Evolutionary conservation across 768 basidiomycete genomes (phyloP).

Genomic region (Stropharia rugosoannulata): DNA sequence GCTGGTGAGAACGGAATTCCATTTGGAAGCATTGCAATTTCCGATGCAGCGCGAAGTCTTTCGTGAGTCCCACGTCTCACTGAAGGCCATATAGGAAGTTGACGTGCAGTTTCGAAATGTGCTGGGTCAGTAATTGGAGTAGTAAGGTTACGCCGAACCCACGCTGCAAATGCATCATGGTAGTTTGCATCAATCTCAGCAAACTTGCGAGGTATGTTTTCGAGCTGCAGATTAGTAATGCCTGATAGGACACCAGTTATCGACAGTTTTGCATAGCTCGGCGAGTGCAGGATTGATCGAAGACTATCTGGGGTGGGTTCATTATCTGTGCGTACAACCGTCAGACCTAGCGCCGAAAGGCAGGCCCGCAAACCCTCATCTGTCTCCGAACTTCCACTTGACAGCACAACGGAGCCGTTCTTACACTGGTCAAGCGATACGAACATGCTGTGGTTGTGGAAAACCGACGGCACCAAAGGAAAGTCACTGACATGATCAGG

Average conservation of each 20-base stretch:
- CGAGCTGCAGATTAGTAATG: conserved; percentile 9
- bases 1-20: conserved; percentile 6
- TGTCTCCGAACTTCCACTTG: conserved; percentile 7
- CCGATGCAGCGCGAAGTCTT: conserved; percentile 16
- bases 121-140: conserved; percentile 1
- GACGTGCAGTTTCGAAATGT: conserved; percentile 17
- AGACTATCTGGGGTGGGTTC: conserved; percentile 19
- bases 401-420: conserved; percentile 23
- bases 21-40: conserved; percentile 14
- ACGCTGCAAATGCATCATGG: conserved; percentile 25
- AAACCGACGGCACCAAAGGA: conserved; percentile 33
- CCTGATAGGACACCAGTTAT: conserved; percentile 19
- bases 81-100: conserved; percentile 35
- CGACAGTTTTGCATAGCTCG: conserved; percentile 8
- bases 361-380: conserved; percentile 7
- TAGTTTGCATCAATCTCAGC: conserved; percentile 13
- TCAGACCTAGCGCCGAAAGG: conserved; percentile 12
- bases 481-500: conserved; percentile 20
- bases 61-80: conserved; percentile 7
- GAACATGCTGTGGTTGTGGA: conserved; percentile 16
- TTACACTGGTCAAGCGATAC: conserved; percentile 31
- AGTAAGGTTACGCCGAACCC: conserved; percentile 25
- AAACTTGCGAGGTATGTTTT: conserved; percentile 16
- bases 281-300: conserved; percentile 12
- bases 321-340: conserved; percentile 15